phyloP scores from a whole-genome alignment of 257 asterid species.

The Leonotis leonurus region DNA sequence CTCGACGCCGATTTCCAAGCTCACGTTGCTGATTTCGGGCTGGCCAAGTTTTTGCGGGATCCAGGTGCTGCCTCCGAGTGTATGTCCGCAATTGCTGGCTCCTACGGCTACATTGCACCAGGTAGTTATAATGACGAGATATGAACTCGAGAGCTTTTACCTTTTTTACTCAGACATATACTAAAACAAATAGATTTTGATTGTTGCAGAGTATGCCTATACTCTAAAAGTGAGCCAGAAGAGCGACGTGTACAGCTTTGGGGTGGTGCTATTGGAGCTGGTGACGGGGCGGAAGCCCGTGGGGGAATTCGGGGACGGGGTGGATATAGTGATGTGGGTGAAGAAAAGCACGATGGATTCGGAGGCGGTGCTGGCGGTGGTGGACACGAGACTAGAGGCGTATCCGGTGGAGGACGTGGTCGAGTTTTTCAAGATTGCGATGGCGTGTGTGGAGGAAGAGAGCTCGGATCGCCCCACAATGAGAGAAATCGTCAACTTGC shows the following conservation, averaged over 20 bases:
- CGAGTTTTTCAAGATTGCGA: conserved; percentile 61
- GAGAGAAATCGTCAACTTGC: conserved; percentile 73
- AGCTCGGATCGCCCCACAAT: conserved; percentile 58
- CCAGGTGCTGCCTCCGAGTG: conserved; percentile 53
- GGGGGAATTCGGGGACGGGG: conserved; percentile 88
- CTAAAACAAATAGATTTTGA: no score
- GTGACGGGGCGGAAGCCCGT: conserved; percentile 74
- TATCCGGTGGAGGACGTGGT: conserved; percentile 38
- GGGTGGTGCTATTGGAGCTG: conserved; percentile 73
- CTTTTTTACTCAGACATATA: no score
- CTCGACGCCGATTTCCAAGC: conserved; percentile 73
- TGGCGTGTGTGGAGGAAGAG: conserved; percentile 78
- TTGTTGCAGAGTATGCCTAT: conserved; percentile 66
- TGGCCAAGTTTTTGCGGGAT: conserved; percentile 64
- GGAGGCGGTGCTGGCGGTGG: conserved; percentile 45
- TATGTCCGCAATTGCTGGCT: conserved; percentile 85
- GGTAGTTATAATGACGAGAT: conserved; percentile 23
- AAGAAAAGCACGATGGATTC: conserved; percentile 36
- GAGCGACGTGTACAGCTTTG: conserved; percentile 86
- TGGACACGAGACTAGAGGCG: conserved; percentile 50
- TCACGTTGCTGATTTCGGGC: conserved; percentile 91
- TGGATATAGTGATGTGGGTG: conserved; percentile 76
- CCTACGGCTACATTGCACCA: conserved; percentile 89
- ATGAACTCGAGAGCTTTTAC: no score
- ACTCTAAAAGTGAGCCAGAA: conserved; percentile 74